Base-by-base conservation (phyloP, 1,284 basidiomycete species). In the Ceratobasidium sp. region DNA sequence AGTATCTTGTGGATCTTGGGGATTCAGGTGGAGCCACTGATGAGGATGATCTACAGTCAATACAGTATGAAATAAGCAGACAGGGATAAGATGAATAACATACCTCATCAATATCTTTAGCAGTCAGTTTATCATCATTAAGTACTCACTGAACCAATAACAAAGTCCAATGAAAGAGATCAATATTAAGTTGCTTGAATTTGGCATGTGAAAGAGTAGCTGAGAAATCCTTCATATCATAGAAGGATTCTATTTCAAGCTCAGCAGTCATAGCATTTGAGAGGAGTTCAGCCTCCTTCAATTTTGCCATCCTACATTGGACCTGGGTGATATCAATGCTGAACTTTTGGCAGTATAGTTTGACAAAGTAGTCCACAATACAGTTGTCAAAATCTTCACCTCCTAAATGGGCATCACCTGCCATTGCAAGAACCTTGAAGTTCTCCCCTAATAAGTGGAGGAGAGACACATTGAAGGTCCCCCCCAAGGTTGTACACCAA, bases 401-500 rank as follows among this genome's bases (percentile, higher is more conserved):
- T 83, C 94, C 81, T 70, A 82, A 76, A 76, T 82, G 81, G 68
- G 81, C 82, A 77, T 82, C 81, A 77, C 81, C 81, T 68, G 80
- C 80, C 70, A 83, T 86, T 72, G 85, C 84, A 82, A 85, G 85
- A 79, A 86, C 85, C 75, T 82, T 81, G 78, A 86, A 86, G 75
- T 85, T 82, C 78, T 84, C 84, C 73, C 83, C 84, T 67, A 82
- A 81, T 78, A 86, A 85, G 77, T 83, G 82, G 68, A 86, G 80
- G 71, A 86, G 81, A 69, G 85, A 86, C 71, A 86, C 84, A 83
- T 86, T 84, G 80, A 86, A 86, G 72, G 85, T 86, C 97, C 85
- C 96, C 96, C 79, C 96, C 96, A 72, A 99, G 86, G 85, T 99
- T 97, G 86, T 98, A 99, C 80, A 99, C 98, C 79, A 99, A 88